phyloP scores from a whole-genome alignment of 306 rosid genomes.

The Purshia tridentata region DNA sequence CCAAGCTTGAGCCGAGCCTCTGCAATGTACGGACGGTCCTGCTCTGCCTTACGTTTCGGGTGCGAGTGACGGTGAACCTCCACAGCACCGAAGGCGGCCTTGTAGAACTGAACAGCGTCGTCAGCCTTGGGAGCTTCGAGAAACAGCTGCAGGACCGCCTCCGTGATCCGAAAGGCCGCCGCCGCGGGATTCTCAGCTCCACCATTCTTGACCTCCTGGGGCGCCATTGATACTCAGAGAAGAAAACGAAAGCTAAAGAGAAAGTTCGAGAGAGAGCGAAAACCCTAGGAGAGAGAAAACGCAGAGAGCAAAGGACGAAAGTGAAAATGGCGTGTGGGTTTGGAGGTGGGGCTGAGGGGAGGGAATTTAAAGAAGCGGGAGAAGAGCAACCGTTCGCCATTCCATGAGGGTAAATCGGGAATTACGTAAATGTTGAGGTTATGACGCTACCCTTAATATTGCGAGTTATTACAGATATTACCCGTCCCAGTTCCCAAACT shows the following conservation, averaged over 20 bases:
- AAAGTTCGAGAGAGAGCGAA: background rate
- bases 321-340: constrained; percentile 31
- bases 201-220: constrained; percentile 57
- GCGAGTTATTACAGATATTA: background rate
- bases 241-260: too few species aligned
- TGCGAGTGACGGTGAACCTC: constrained; percentile 53
- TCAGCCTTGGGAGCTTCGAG: constrained; percentile 67
- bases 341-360: constrained; percentile 21
- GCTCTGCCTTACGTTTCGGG: constrained; percentile 88
- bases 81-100: constrained; percentile 70
- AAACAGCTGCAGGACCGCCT: constrained; percentile 47
- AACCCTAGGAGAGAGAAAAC: constrained; percentile 58
- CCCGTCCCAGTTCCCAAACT: background rate
- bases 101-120: constrained; percentile 75
- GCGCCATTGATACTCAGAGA: constrained; percentile 46
- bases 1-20: constrained; percentile 65
- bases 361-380: constrained; percentile 53
- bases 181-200: constrained; percentile 32
- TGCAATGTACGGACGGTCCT: constrained; percentile 64
- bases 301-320: background rate
- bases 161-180: constrained; percentile 29
- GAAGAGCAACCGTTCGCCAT: constrained; percentile 40
- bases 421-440: background rate
- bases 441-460: background rate
- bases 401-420: constrained; percentile 40